phyloP scores from a whole-genome alignment of 2,329 filamentous ascomycete species.

The Colletotrichum endophyticum region DNA sequence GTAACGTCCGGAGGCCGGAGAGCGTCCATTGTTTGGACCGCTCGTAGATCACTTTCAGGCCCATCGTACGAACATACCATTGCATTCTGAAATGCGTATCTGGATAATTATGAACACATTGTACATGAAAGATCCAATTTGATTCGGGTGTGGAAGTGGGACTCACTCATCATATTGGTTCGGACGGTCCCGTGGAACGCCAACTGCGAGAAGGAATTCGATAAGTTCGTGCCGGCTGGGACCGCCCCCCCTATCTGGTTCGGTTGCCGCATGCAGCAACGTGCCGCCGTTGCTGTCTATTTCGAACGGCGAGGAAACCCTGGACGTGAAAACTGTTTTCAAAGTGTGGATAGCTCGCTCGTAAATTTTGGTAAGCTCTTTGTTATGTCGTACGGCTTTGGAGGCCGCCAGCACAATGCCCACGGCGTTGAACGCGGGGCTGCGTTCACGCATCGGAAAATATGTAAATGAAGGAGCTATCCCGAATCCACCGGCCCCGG shows the following conservation, averaged over 20 bases:
- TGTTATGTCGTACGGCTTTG: fast-evolving
- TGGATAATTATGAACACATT: not conserved
- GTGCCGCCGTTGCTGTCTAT: fast-evolving
- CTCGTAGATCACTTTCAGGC: not conserved
- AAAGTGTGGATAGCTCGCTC: not conserved
- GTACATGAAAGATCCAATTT: fast-evolving
- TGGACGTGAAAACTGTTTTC: not conserved
- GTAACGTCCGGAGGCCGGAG: not conserved
- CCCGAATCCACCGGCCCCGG: not conserved
- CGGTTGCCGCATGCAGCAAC: not conserved
- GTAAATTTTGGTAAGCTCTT: fast-evolving
- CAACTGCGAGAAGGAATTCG: not conserved
- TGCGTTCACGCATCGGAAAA: not conserved
- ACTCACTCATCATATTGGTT: not conserved
- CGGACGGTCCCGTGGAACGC: not conserved
- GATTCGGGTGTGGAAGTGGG: fast-evolving
- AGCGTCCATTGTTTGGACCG: not conserved
- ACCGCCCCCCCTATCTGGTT: too few relatives aligned
- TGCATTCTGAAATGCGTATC: not conserved
- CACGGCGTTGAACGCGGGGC: not conserved
- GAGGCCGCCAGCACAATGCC: fast-evolving
- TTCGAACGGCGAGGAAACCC: not conserved
- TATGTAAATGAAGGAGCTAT: not conserved
- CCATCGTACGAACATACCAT: fast-evolving
- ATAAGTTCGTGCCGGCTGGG: not conserved